These are phyloP conservation scores for Scedosporium minutisporum DNA, from an alignment of 2,329 filamentous ascomycete species.

Conservation along the genomic window DNA sequence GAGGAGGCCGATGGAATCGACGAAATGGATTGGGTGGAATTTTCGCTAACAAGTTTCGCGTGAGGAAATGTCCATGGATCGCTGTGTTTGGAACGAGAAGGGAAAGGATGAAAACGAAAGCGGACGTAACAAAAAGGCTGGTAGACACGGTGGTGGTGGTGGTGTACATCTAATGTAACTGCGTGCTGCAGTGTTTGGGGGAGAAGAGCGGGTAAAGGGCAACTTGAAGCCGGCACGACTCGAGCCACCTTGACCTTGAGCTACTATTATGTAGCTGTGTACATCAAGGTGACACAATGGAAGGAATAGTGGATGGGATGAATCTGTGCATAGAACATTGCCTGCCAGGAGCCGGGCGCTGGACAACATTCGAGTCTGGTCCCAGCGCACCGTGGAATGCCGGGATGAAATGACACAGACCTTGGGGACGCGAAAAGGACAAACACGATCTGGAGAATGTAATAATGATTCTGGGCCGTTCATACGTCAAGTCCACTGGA, in stretches of 20 bases:
- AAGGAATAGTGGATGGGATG: no score
- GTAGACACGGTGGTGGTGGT: background rate
- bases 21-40: background rate
- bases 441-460: no score
- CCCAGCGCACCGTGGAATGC: no score
- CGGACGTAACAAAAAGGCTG: background rate
- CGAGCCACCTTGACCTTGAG: background rate
- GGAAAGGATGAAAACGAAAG: background rate
- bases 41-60: conserved; percentile 2
- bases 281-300: no score
- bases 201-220: background rate
- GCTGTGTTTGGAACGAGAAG: background rate
- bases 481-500: no score
- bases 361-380: no score
- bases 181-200: background rate
- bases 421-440: no score
- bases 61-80: background rate
- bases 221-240: background rate
- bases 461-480: no score
- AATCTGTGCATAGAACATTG: no score
- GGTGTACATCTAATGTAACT: background rate
- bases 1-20: conserved; percentile 9
- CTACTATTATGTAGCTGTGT: background rate
- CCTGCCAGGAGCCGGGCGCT: no score
- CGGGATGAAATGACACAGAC: no score